phyloP scores from a whole-genome alignment of 768 basidiomycete species.

The Rhizopogon vinicolor region DNA sequence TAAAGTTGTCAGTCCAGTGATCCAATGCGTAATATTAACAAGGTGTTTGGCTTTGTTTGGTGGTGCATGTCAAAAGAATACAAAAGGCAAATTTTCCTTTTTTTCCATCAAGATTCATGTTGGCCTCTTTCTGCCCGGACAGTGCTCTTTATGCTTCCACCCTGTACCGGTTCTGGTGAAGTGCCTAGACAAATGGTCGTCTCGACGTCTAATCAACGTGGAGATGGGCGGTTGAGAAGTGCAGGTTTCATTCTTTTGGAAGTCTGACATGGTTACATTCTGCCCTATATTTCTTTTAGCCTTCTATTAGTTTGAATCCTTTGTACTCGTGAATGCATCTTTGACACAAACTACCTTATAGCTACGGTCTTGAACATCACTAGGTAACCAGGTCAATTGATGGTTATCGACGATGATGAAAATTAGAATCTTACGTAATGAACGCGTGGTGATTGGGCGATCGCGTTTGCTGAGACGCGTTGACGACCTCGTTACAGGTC shows the following conservation, averaged over 20 bases:
- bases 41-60: slow-evolving; percentile 27
- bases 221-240: slow-evolving; percentile 46
- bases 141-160: slow-evolving; percentile 50
- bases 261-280: slow-evolving; percentile 31
- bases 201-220: slow-evolving; percentile 51
- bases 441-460: too few species aligned
- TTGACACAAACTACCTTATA: background rate
- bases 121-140: slow-evolving; percentile 79
- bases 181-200: slow-evolving; percentile 53
- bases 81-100: slow-evolving; percentile 13
- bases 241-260: slow-evolving; percentile 24
- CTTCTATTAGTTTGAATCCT: background rate
- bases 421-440: too few species aligned
- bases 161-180: slow-evolving; percentile 81
- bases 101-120: slow-evolving; percentile 4
- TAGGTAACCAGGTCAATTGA: too few species aligned
- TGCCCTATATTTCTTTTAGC: slow-evolving; percentile 24
- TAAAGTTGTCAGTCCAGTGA: background rate
- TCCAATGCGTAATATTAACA: slow-evolving; percentile 12
- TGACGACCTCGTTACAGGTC: too few species aligned
- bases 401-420: too few species aligned
- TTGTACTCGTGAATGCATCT: background rate
- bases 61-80: slow-evolving; percentile 4
- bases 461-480: background rate
- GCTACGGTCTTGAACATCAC: too few species aligned